Conservation (phyloP, 495 filamentous ascomycete species). For the Penicillium riverlandense region DNA sequence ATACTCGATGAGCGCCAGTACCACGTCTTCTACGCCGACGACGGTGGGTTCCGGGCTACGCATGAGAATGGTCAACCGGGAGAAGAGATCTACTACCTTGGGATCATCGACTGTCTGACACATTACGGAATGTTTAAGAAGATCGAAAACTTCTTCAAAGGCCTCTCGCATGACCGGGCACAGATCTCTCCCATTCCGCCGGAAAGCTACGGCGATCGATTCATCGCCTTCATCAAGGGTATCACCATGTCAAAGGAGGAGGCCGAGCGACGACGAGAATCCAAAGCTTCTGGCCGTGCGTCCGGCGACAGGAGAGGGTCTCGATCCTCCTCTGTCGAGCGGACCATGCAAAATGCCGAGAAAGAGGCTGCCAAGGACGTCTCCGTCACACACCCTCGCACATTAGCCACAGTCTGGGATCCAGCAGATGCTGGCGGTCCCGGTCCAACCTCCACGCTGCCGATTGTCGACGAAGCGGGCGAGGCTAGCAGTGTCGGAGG, state of each 20-base stretch:
- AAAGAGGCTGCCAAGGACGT: slow-evolving; percentile 48
- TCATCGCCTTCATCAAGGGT: slow-evolving; percentile 83
- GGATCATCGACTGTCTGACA: slow-evolving; percentile 96
- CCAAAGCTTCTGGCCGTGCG: slow-evolving; percentile 16
- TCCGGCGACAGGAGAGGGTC: slow-evolving; percentile 23
- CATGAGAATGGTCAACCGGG: slow-evolving; percentile 80
- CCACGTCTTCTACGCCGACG: slow-evolving; percentile 81
- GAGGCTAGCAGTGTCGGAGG: slow-evolving; percentile 70
- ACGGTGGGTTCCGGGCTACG: slow-evolving; percentile 89
- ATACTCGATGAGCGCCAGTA: slow-evolving; percentile 61
- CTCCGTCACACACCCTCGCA: slow-evolving; percentile 47
- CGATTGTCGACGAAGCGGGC: slow-evolving; percentile 85
- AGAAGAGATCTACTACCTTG: slow-evolving; percentile 94
- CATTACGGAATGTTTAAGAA: slow-evolving; percentile 86
- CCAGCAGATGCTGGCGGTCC: slow-evolving; percentile 46
- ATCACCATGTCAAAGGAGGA: slow-evolving; percentile 87
- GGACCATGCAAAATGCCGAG: slow-evolving; percentile 38
- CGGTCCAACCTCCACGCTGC: slow-evolving; percentile 62
- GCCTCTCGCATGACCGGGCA: slow-evolving; percentile 67
- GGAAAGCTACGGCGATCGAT: slow-evolving; percentile 85
- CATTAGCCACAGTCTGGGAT: slow-evolving; percentile 44
- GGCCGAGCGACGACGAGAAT: slow-evolving; percentile 55
- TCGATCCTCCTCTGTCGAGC: slow-evolving; percentile 39
- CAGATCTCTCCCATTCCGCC: slow-evolving; percentile 94
- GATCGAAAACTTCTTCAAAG: slow-evolving; percentile 89